phyloP scores from a whole-genome alignment of 2,329 filamentous ascomycete species.

The Ophiocordyceps camponoti-leonardi region DNA sequence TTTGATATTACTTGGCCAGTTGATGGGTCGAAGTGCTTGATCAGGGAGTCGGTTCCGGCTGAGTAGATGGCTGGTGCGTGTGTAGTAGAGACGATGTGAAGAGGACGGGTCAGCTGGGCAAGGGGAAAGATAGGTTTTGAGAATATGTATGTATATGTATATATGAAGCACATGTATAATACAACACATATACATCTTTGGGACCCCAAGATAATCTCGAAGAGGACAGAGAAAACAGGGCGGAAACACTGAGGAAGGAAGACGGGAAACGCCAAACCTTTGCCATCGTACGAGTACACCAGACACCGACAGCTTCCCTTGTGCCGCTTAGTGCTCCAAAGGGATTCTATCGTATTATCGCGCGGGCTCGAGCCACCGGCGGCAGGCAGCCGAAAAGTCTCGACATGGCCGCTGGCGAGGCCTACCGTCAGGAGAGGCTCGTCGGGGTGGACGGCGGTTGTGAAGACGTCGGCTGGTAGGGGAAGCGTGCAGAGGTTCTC shows the following conservation, averaged over 20 bases:
- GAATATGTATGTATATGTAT: background rate
- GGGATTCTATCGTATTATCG: conserved; percentile 59
- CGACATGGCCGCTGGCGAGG: conserved; percentile 68
- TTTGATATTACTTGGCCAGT: conserved; percentile 64
- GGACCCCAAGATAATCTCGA: too few relatives aligned
- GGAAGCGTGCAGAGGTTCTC: conserved; percentile 86
- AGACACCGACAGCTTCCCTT: conserved; percentile 84
- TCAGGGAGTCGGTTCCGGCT: conserved; percentile 40
- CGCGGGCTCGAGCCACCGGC: conserved; percentile 37
- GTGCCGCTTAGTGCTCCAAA: conserved; percentile 78
- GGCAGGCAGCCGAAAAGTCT: conserved; percentile 58
- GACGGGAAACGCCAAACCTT: conserved; percentile 31
- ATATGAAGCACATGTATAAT: too few relatives aligned
- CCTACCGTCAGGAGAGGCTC: conserved; percentile 78
- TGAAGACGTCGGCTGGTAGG: conserved; percentile 71
- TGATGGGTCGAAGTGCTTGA: conserved; percentile 38
- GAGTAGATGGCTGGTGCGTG: conserved; percentile 36
- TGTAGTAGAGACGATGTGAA: too few relatives aligned
- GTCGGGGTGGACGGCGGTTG: conserved; percentile 70
- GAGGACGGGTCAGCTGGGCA: background rate
- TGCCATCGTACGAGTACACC: conserved; percentile 63
- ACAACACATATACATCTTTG: too few relatives aligned
- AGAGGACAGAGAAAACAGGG: background rate
- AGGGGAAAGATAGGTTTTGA: background rate
- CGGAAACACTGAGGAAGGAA: background rate